A percentile compares a stretch with the other conserved stretches of the same genome.
phyloP scores from a whole-genome alignment of 306 rosid genomes.

The Ormosia emarginata region DNA sequence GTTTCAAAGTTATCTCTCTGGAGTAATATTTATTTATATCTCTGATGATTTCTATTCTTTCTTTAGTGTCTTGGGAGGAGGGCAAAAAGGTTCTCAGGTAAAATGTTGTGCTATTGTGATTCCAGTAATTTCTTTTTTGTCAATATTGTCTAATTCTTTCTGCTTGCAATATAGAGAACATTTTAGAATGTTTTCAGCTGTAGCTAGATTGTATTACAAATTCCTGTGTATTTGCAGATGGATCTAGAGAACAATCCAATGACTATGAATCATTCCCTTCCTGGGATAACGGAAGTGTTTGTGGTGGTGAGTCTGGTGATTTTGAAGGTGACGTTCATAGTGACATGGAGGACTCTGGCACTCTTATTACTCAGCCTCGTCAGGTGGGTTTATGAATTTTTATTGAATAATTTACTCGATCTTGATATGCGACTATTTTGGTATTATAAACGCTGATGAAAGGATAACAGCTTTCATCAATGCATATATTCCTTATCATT shows the following conservation, averaged over 20 bases:
- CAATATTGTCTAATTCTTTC: background rate
- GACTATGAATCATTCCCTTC: constrained; percentile 50
- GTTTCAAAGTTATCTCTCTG: constrained; percentile 10
- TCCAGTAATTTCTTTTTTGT: background rate
- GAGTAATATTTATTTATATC: constrained; percentile 10
- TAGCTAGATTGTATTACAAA: background rate
- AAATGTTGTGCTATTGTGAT: constrained; percentile 3
- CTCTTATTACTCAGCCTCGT: constrained; percentile 86
- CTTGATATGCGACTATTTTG: background rate
- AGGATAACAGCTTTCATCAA: background rate
- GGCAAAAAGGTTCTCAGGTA: constrained; percentile 64
- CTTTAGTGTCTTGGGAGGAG: constrained; percentile 74
- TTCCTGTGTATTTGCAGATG: constrained; percentile 39
- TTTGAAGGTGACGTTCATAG: constrained; percentile 54
- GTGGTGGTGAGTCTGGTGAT: constrained; percentile 53
- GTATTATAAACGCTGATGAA: background rate
- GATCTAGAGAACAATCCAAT: constrained; percentile 47
- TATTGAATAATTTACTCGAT: background rate
- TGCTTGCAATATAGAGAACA: background rate
- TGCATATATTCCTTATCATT: background rate
- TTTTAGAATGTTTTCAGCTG: background rate
- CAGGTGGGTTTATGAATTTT: constrained; percentile 51
- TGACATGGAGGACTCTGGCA: constrained; percentile 67
- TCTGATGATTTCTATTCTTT: constrained; percentile 20
- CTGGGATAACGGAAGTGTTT: constrained; percentile 58